phyloP scores from a whole-genome alignment of 163 green algal genomes.

The Chlorella variabilis region DNA sequence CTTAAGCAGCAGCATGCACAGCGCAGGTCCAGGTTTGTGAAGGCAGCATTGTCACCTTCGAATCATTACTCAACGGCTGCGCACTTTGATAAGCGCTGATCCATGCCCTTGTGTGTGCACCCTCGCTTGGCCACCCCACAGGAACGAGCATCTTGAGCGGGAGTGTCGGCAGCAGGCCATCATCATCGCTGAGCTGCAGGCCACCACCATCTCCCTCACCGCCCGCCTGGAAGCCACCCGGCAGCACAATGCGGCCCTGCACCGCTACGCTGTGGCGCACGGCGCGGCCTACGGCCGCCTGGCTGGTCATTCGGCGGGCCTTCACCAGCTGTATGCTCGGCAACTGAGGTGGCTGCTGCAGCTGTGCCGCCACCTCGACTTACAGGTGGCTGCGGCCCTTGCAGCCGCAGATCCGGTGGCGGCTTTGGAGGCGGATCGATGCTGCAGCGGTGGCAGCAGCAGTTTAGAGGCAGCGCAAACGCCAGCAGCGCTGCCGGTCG shows the following conservation, averaged over 20 bases:
- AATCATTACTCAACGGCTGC: too few relatives aligned
- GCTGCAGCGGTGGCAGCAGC: not conserved
- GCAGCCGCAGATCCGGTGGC: not conserved
- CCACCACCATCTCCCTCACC: not conserved
- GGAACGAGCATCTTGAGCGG: conserved; percentile 25
- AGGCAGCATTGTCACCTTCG: too few relatives aligned
- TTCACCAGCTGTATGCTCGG: conserved; percentile 8
- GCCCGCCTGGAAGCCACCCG: not conserved
- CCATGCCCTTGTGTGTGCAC: too few relatives aligned
- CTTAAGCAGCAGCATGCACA: not conserved
- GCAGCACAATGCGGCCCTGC: not conserved
- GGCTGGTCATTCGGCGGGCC: not conserved
- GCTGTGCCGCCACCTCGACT: conserved; percentile 10
- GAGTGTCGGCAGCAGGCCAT: conserved; percentile 20
- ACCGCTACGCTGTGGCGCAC: conserved; percentile 11
- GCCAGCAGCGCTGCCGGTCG: not conserved
- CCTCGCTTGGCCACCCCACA: too few relatives aligned
- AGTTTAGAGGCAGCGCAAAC: not conserved
- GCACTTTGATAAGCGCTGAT: too few relatives aligned
- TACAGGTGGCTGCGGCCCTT: conserved; percentile 3
- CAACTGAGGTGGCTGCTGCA: conserved; percentile 8
- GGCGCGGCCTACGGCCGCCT: conserved; percentile 24
- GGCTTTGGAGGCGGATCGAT: not conserved
- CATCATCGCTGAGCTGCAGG: conserved; percentile 19
- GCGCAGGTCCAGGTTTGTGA: conserved; percentile 1